Percentiles rank a stretch among this genome's conserved stretches.
Evolutionary conservation across 306 rosid genomes (phyloP).

Genomic region (Dicorynia guianensis): DNA sequence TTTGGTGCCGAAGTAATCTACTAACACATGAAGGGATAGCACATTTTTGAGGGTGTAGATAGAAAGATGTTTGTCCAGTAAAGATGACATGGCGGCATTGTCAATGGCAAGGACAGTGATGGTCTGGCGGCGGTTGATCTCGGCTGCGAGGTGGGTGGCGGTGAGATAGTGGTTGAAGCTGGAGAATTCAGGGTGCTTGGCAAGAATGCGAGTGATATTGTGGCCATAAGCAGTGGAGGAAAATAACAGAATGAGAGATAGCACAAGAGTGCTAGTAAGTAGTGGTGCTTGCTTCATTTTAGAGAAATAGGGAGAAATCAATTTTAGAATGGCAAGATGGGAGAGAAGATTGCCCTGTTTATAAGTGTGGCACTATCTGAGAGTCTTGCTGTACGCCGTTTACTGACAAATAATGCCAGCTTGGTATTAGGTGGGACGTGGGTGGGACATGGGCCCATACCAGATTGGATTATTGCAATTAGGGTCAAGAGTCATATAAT

Average conservation of each 20-base stretch:
- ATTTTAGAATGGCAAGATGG: background rate
- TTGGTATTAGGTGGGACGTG: conserved; percentile 39
- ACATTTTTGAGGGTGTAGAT: conserved; percentile 72
- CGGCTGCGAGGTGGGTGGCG: conserved; percentile 87
- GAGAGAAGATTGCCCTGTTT: background rate
- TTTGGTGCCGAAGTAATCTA: conserved; percentile 86
- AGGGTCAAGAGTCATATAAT: background rate
- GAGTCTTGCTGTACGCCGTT: background rate
- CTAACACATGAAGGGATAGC: conserved; percentile 87
- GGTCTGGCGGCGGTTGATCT: conserved; percentile 91
- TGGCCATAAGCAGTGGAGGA: conserved; percentile 51
- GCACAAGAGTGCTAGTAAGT: conserved; percentile 1
- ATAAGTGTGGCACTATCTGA: background rate
- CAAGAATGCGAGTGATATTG: conserved; percentile 82
- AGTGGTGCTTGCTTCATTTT: conserved; percentile 28
- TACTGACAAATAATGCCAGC: conserved; percentile 51
- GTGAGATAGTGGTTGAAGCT: conserved; percentile 92
- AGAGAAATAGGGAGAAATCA: background rate
- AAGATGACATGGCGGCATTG: conserved; percentile 82
- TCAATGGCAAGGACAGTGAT: conserved; percentile 90
- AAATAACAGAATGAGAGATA: conserved; percentile 42
- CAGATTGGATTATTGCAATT: conserved; percentile 5
- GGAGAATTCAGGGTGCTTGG: conserved; percentile 71
- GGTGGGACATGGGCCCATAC: conserved; percentile 36
- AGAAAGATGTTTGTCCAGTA: conserved; percentile 68